Evolutionary conservation across 768 basidiomycete genomes (phyloP), one percentile per base, ranked within the genome.

Genomic region (Rhodotorula toruloides): DNA sequence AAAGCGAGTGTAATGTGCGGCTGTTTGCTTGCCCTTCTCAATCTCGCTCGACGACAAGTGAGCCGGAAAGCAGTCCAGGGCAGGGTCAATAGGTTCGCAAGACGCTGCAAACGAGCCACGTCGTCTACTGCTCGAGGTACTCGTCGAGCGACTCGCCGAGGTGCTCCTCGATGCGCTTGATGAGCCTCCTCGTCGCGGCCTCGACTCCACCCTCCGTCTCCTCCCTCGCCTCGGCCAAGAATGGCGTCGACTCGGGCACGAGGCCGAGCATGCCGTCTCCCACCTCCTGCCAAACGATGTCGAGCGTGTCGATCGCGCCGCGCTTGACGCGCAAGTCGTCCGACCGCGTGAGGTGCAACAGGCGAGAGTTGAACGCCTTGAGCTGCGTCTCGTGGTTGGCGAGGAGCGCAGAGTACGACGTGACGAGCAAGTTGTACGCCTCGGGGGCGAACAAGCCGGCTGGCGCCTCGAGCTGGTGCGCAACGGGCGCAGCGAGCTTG

Each of bases 341-440:
- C 9, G 88, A 87, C 22, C 92, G 86, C 0, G 91, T 94, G 67
- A 89, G 85, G 86, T 94, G 89, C 58, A 96, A 83, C 36, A 97
- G 76, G 61, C 85, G 82, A 29, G 90, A 81, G 79, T 97, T 97
- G 77, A 96, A 80, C 14, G 81, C 75, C 76, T 96, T 94, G 70
- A 93, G 83, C 25, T 88, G 73, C 13, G 73, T 82, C 82, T 81
- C 81, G 65, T 84, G 83, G 14, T 83, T 81, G 9, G 75, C 71
- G 42, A 80, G 72, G 7, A 73, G 58, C 13, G 63, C 39, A n/a
- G 76, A 63, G 80, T 81, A 57, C 83, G 76, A 54, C 36, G 70
- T 60, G 19, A 77, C 32, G 31, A 70, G 52, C 21, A 62, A 8
- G 60, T 64, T 52, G 57, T 56, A 72, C 31, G 42, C 27, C 14